A percentile compares a stretch with the other conserved stretches of the same genome.
Conservation (phyloP, 768 basidiomycete species). For the Hygrocybe coccinea region DNA sequence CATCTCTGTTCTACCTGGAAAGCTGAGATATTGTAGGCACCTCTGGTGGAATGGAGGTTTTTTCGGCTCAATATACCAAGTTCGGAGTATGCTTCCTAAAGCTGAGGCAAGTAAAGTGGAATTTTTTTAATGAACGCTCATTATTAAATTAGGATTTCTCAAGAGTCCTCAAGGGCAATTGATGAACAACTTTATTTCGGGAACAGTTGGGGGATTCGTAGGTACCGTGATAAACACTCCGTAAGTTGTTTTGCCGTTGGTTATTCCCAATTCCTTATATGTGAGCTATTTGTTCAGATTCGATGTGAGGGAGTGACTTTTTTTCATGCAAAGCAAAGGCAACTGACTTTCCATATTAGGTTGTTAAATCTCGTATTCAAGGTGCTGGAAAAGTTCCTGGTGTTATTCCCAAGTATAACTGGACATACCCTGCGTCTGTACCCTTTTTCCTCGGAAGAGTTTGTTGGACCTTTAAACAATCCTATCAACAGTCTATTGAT, state of each 20-base stretch:
- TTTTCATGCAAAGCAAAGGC: too few relatives aligned
- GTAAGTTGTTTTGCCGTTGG: constrained; percentile 36
- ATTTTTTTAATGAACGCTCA: not conserved
- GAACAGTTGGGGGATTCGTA: constrained; percentile 81
- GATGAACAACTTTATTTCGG: constrained; percentile 89
- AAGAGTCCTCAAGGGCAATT: constrained; percentile 67
- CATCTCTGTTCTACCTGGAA: not conserved
- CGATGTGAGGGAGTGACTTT: constrained; percentile 22
- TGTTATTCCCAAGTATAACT: constrained; percentile 82
- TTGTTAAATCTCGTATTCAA: constrained; percentile 96
- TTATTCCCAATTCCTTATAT: not conserved
- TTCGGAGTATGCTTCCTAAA: constrained; percentile 74
- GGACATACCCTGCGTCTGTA: constrained; percentile 78
- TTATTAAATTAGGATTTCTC: not conserved
- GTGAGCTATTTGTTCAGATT: constrained; percentile 21
- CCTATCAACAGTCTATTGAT: constrained; percentile 42
- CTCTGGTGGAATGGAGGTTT: constrained; percentile 94
- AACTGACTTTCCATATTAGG: constrained; percentile 42
- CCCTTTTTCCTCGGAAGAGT: not conserved
- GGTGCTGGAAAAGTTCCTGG: constrained; percentile 61
- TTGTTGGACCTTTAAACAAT: not conserved
- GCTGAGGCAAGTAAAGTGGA: constrained; percentile 54
- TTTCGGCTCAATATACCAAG: constrained; percentile 89
- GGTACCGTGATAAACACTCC: constrained; percentile 93
- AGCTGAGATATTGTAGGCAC: constrained; percentile 45